A percentile compares a stretch with the other conserved stretches of the same genome.
Evolutionary conservation across 306 rosid genomes (phyloP).

Genomic region (Boehmeria nivea): DNA sequence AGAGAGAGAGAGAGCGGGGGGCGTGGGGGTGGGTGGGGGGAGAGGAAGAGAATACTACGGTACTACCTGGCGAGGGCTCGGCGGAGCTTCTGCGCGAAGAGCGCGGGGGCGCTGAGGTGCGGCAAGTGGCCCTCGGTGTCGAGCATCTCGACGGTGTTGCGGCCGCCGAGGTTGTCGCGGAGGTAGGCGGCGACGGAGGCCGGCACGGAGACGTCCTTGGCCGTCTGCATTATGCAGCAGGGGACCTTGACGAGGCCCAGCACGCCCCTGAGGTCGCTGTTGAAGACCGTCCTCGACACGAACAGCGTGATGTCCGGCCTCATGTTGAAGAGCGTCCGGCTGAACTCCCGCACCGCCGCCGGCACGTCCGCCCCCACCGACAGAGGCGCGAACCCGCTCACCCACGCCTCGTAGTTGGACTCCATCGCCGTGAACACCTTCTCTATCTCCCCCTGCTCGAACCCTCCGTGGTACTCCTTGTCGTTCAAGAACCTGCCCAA

Average conservation of each 20-base stretch:
- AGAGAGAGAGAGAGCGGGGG: no score
- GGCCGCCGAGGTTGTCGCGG: slow-evolving; percentile 74
- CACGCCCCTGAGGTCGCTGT: slow-evolving; percentile 76
- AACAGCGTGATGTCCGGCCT: slow-evolving; percentile 82
- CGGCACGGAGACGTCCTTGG: slow-evolving; percentile 71
- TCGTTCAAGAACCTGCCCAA: slow-evolving; percentile 65
- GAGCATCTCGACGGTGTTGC: slow-evolving; percentile 62
- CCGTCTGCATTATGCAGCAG: slow-evolving; percentile 73
- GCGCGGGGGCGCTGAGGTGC: slow-evolving; percentile 69
- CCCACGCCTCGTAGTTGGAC: slow-evolving; percentile 80
- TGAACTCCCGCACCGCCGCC: slow-evolving; percentile 65
- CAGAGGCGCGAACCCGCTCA: slow-evolving; percentile 69
- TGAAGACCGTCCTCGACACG: slow-evolving; percentile 56
- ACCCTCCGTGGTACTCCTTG: slow-evolving; percentile 83
- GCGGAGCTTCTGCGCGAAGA: slow-evolving; percentile 53
- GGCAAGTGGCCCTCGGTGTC: slow-evolving; percentile 94
- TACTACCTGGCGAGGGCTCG: slow-evolving; percentile 40
- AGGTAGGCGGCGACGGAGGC: slow-evolving; percentile 63
- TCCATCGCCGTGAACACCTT: slow-evolving; percentile 68
- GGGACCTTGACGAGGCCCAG: slow-evolving; percentile 74
- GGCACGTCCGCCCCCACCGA: slow-evolving; percentile 92
- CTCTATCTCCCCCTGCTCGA: slow-evolving; percentile 61
- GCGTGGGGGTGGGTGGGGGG: no score
- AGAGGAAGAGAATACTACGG: no score
- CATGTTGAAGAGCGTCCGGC: slow-evolving; percentile 86